A percentile compares a stretch with the other conserved stretches of the same genome.
Conservation (phyloP, 2,329 filamentous ascomycete genomes). For the Xylaria sp. region DNA sequence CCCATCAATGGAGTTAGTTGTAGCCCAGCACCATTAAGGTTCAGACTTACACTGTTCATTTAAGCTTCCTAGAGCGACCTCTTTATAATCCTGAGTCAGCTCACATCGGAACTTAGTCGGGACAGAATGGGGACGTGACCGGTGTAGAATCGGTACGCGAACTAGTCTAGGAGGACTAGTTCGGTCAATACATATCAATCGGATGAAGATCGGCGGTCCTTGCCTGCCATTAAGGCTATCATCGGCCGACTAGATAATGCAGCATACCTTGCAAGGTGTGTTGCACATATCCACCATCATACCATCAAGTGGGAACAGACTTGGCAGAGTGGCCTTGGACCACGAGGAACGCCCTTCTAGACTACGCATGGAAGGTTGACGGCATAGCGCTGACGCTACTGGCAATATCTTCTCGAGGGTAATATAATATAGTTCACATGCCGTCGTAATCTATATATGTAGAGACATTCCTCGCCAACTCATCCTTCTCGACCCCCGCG, state of each 20-base stretch:
- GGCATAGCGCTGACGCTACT: background rate
- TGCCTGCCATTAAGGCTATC: constrained; percentile 16
- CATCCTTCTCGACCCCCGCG: background rate
- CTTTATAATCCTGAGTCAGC: background rate
- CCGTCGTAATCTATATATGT: background rate
- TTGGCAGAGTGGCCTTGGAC: background rate
- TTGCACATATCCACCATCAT: constrained; percentile 11
- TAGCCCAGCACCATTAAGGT: background rate
- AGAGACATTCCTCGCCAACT: constrained; percentile 3
- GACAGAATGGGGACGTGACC: background rate
- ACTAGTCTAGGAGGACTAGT: background rate
- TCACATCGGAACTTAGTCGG: too few relatives aligned
- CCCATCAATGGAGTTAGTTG: background rate
- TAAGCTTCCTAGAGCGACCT: background rate
- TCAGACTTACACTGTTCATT: background rate
- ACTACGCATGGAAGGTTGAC: background rate
- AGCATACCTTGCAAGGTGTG: background rate
- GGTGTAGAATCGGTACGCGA: background rate
- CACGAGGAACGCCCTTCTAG: constrained; percentile 7
- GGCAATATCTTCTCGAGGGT: background rate
- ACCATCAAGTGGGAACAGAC: constrained; percentile 6
- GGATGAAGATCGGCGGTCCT: constrained; percentile 20
- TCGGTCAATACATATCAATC: constrained; percentile 9
- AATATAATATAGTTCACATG: background rate
- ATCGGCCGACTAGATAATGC: constrained; percentile 17